Evolutionary conservation across 495 filamentous ascomycete species (phyloP), one percentile per base, ranked within the genome.

Genomic region (Evansstolkia leycettana): DNA sequence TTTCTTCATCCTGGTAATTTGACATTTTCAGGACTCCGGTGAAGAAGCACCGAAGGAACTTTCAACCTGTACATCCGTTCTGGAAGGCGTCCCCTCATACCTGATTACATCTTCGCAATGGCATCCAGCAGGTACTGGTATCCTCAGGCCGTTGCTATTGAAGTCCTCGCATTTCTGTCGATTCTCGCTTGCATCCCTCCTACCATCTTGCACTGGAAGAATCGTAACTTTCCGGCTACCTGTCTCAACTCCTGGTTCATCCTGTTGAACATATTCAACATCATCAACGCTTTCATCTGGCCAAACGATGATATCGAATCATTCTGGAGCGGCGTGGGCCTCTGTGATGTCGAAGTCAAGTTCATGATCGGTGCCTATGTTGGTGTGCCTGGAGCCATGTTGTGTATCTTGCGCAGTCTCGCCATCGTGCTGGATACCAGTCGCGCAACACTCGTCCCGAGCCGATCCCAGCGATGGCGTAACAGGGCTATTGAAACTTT

Each of bases 341-440:
- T 87, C 40, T 98, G 90, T 50, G 90, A 98, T 55, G 51, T 95
- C 17, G 71, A 93, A 52, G 67, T 73, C 33, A 85, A 86, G 47
- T 32, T 87, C 25, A 57, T 78, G 38, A 67, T 78, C 33, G 78
- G 73, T 5, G 56, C 67, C 28, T 72, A 71, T 36, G 65, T 82
- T n/a, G 80, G 70, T 16, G 62, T 75, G 12, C 66, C 84, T n/a
- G 72, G 70, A 17, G 50, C 64, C 44, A 59, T 73, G 43, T 65
- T 67, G 3, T 72, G 75, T 38, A 80, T 94, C 42, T 80, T 92
- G 53, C 73, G 77, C n/a, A 70, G 70, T 29, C 69, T 98, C 7
- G 79, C 84, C 24, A 48, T 48, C 24, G 74, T 76, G 15, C 59
- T 84, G 46, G 79, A 90, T 46, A 78, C 84, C 12, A 65, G 76